Base-by-base conservation (phyloP, 768 basidiomycete species). In the Boletus coccyginus region DNA sequence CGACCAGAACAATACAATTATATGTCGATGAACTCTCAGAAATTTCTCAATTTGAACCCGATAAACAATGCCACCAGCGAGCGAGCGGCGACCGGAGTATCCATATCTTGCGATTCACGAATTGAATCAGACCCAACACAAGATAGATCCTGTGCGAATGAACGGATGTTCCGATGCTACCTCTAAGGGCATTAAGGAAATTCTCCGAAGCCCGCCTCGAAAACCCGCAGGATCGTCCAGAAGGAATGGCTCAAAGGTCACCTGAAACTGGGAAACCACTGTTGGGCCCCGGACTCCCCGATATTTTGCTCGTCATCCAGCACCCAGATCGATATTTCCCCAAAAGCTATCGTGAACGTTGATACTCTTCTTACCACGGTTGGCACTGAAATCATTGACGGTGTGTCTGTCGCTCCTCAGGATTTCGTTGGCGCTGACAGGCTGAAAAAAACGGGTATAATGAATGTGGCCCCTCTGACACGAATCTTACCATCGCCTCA, bases 11-110 rank as follows among this genome's bases (percentile, higher is more conserved):
- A 33, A 29, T 11, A 12, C 43, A 12, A 16, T 44, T 57, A n/a
- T 63, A 65, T 58, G 64, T 55, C 46, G 64, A 72, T 27, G 67
- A 66, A 24, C 53, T 70, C 29, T 74, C 74, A 29, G 71, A 75
- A 46, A 62, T 74, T 55, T 74, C 74, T 17, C 67, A 73, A 39
- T 62, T 69, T 45, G 66, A 66, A 50, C 19, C 48, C 11, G 55
- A 69, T 40, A 12, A n/a, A 40, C 19, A 35, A 39, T 29, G 11
- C 11, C 8, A 5, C 42, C 24, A 39, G 33, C 33, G 43, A 52
- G 19, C 47, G 14, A 24, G 12, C 7, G 31, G 38, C n/a, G 12
- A 51, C n/a, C 1, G 10, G 24, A 41, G 17, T n/a, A 44, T 46
- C 58, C 40, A 5, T 31, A 44, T 19, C 47, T 29, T 35, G 46